These are phyloP conservation scores for Aspergillus puulaauensis DNA, from an alignment of 2,329 filamentous ascomycete genomes.

Conservation along the genomic window DNA sequence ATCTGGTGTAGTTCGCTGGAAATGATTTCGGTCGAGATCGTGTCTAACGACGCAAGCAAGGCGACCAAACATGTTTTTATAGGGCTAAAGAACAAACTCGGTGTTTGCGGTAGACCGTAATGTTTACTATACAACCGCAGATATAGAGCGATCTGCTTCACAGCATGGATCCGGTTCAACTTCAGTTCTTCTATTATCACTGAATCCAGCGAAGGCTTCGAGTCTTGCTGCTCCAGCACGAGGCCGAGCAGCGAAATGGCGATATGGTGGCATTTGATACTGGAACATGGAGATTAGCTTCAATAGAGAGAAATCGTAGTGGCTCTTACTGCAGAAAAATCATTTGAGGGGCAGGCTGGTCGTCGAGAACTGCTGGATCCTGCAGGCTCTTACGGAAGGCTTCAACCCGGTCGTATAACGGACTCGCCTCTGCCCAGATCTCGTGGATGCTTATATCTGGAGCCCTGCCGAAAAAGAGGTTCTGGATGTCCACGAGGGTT, in stretches of 20 bases:
- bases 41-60: constrained; percentile 21
- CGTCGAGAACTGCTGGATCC: constrained; percentile 14
- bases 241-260: constrained; percentile 25
- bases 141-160: constrained; percentile 26
- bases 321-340: constrained; percentile 30
- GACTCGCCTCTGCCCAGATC: constrained; percentile 19
- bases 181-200: constrained; percentile 13
- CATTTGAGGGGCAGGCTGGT: constrained; percentile 24
- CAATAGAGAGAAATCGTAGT: neutral
- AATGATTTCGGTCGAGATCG: constrained; percentile 20
- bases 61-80: constrained; percentile 21
- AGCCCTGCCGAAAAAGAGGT: constrained; percentile 24
- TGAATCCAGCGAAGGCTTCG: constrained; percentile 8
- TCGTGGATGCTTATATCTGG: constrained; percentile 14
- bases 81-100: constrained; percentile 27
- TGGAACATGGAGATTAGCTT: constrained; percentile 17
- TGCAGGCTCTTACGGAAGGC: constrained; percentile 19
- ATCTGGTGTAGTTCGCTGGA: constrained; percentile 30
- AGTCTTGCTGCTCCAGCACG: constrained; percentile 19
- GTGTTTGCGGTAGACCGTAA: constrained; percentile 31
- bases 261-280: constrained; percentile 29
- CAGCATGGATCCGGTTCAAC: constrained; percentile 20
- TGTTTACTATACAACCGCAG: constrained; percentile 26
- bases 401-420: constrained; percentile 20
- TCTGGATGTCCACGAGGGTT: constrained; percentile 24